phyloP scores from a whole-genome alignment of 495 filamentous ascomycete genomes.

The Lophiotrema nucula region DNA sequence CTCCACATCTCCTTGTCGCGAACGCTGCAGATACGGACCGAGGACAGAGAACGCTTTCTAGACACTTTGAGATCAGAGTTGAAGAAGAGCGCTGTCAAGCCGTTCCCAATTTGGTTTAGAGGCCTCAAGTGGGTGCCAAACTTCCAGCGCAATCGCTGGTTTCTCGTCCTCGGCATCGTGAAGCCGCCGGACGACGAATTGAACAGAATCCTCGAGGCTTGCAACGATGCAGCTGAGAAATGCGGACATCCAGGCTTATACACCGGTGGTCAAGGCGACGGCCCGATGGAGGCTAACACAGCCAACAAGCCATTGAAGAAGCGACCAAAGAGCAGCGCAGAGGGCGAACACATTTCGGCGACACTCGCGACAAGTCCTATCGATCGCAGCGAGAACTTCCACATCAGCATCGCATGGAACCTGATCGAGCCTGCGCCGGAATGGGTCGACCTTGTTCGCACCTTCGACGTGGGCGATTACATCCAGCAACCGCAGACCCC shows the following conservation, averaged over 20 bases:
- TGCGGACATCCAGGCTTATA: slow-evolving; percentile 78
- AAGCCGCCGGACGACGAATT: slow-evolving; percentile 55
- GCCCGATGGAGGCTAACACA: slow-evolving; percentile 16
- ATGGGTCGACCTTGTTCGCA: slow-evolving; percentile 10
- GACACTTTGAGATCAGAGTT: slow-evolving; percentile 45
- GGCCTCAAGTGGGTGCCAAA: slow-evolving; percentile 68
- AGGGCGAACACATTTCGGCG: neutral
- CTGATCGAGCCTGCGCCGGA: slow-evolving; percentile 15
- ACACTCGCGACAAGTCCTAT: no score
- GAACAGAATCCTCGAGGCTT: slow-evolving; percentile 59
- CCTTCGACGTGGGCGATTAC: slow-evolving; percentile 7
- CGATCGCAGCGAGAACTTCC: slow-evolving; percentile 62
- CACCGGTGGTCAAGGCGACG: slow-evolving; percentile 22
- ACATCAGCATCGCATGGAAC: slow-evolving; percentile 79
- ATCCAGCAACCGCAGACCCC: slow-evolving; percentile 31
- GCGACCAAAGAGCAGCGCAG: slow-evolving; percentile 4
- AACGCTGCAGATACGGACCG: slow-evolving; percentile 64
- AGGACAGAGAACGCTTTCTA: slow-evolving; percentile 64
- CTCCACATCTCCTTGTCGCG: slow-evolving; percentile 88
- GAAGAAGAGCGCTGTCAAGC: slow-evolving; percentile 43
- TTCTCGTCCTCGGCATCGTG: slow-evolving; percentile 69
- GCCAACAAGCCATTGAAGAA: neutral
- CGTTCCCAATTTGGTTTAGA: slow-evolving; percentile 53
- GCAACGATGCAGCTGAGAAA: slow-evolving; percentile 58
- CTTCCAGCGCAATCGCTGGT: slow-evolving; percentile 75